A percentile compares a stretch with the other conserved stretches of the same genome.
Evolutionary conservation across 768 basidiomycete species (phyloP).

Genomic region (Suillus cothurnatus): DNA sequence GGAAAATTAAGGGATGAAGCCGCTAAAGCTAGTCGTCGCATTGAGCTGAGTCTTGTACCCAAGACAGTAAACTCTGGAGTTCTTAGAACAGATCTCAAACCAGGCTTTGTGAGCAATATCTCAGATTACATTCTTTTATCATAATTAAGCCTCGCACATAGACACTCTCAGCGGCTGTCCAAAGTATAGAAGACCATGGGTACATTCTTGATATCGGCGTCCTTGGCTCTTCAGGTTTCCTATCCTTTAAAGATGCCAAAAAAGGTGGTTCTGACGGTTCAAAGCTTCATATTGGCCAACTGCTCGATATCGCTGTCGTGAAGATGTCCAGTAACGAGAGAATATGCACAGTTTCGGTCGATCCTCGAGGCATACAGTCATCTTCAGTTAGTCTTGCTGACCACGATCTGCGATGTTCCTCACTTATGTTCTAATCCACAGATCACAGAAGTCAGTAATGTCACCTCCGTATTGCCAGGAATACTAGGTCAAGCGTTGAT

Average conservation of each 20-base stretch:
- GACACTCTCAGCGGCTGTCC: conserved; percentile 77
- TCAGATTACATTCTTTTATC: conserved; percentile 9
- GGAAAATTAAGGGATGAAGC: conserved; percentile 69
- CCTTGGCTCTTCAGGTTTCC: conserved; percentile 77
- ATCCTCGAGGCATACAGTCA: conserved; percentile 48
- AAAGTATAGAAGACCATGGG: conserved; percentile 94
- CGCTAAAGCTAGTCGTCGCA: conserved; percentile 67
- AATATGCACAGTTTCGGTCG: conserved; percentile 63
- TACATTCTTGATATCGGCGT: conserved; percentile 90
- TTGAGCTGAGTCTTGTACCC: conserved; percentile 85
- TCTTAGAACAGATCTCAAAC: conserved; percentile 72
- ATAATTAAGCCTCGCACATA: conserved; percentile 29
- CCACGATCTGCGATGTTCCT: conserved; percentile 1
- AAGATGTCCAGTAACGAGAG: conserved; percentile 62
- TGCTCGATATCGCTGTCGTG: conserved; percentile 67
- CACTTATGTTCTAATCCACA: conserved; percentile 28
- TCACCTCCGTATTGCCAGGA: conserved; percentile 85
- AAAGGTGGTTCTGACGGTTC: conserved; percentile 35
- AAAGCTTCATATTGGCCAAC: conserved; percentile 60
- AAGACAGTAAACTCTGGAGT: conserved; percentile 83
- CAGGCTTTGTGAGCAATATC: conserved; percentile 66
- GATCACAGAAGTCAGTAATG: conserved; percentile 71
- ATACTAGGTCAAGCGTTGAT: conserved; percentile 80
- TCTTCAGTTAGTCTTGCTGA: conserved; percentile 51
- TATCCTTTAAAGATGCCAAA: conserved; percentile 83